phyloP scores from a whole-genome alignment of 1,139 yeast species.

The Blastobotrys elegans region DNA sequence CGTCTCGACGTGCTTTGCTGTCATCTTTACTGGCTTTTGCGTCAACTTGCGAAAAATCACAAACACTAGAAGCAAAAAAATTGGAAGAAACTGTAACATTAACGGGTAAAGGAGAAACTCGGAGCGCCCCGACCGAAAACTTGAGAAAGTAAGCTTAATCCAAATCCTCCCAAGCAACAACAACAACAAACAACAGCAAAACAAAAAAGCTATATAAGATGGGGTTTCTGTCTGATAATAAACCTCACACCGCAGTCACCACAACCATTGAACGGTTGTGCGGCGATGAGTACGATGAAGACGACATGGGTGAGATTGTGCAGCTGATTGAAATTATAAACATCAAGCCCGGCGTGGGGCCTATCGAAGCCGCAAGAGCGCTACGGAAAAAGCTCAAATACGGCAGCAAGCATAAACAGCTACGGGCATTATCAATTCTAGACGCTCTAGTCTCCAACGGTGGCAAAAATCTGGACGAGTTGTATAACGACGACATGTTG shows the following conservation, averaged over 20 bases:
- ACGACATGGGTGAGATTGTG: constrained; percentile 38
- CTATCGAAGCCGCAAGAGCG: constrained; percentile 85
- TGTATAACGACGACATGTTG: constrained; percentile 70
- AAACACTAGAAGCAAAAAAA: neutral
- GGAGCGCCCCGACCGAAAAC: neutral
- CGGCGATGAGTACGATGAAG: constrained; percentile 36
- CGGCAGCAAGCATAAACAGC: constrained; percentile 59
- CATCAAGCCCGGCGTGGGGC: constrained; percentile 46
- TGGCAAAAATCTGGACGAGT: constrained; percentile 40
- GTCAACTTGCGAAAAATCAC: neutral
- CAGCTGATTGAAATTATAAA: constrained; percentile 44
- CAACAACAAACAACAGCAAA: neutral
- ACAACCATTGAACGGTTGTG: constrained; percentile 45
- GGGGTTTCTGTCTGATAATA: constrained; percentile 37
- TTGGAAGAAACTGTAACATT: constrained; percentile 1
- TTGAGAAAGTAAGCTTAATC: too few relatives aligned
- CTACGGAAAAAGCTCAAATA: constrained; percentile 82
- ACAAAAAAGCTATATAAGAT: constrained; percentile 18
- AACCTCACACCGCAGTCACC: constrained; percentile 48
- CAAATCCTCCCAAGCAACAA: too few relatives aligned
- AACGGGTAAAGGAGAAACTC: neutral
- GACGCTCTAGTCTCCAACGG: constrained; percentile 79
- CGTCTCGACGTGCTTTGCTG: constrained; percentile 14
- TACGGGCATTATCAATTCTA: constrained; percentile 61
- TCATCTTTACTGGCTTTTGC: constrained; percentile 5